These are phyloP conservation scores for Guillardia theta DNA, from an alignment of 78 protist genomes.

Conservation along the genomic window DNA sequence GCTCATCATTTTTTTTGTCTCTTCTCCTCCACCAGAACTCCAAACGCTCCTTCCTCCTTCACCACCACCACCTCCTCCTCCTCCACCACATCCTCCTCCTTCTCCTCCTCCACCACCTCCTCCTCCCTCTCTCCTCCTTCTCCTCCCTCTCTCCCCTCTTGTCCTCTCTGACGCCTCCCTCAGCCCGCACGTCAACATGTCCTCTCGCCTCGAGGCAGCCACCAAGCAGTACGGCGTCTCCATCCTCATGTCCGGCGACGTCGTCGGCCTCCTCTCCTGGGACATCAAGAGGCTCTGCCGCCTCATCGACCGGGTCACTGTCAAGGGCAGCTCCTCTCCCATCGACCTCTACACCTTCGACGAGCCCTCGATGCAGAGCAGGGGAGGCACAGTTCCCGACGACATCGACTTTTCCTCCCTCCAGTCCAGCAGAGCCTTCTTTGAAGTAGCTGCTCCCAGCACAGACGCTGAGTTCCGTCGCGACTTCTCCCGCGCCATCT, in stretches of 20 bases:
- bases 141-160: no score
- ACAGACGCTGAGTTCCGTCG: no score
- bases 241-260: background rate
- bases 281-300: background rate
- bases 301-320: background rate
- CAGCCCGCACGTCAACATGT: slow-evolving; percentile 46
- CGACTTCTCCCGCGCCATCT: background rate
- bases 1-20: no score
- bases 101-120: no score
- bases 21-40: no score
- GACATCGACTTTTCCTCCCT: background rate
- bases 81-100: no score
- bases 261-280: background rate
- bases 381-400: background rate
- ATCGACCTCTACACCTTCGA: background rate
- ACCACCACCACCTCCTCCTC: no score
- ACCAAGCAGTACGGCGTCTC: slow-evolving; percentile 42
- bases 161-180: no score
- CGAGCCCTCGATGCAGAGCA: background rate
- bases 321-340: background rate
- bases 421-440: no score
- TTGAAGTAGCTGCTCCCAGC: background rate
- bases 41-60: no score
- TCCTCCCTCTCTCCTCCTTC: no score
- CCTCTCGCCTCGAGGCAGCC: slow-evolving; percentile 31